phyloP scores from a whole-genome alignment of 805 yeast genomes.

The Candida boidinii region DNA sequence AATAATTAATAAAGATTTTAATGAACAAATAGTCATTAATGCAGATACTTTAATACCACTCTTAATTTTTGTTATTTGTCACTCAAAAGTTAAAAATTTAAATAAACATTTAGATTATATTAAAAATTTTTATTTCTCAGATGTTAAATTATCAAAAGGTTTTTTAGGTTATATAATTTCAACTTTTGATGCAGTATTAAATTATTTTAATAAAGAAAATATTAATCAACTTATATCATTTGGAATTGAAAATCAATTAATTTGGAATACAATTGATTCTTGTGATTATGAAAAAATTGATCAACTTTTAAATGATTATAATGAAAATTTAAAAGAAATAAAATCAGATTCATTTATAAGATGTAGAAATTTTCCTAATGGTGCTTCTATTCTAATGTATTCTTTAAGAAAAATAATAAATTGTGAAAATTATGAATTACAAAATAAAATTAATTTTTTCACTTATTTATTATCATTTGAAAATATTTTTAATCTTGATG shows the following conservation, averaged over 20 bases:
- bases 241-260: conserved; percentile 39
- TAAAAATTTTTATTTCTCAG: conserved; percentile 42
- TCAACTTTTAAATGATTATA: conserved; percentile 8
- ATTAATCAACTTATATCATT: conserved; percentile 26
- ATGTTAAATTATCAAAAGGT: conserved; percentile 44
- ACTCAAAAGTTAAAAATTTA: conserved; percentile 49
- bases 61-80: conserved; percentile 60
- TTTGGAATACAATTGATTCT: conserved; percentile 43
- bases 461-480: conserved; percentile 35
- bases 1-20: conserved; percentile 1
- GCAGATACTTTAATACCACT: conserved; percentile 79
- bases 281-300: conserved; percentile 6
- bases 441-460: conserved; percentile 37
- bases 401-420: too few species aligned
- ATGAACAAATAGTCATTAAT: conserved; percentile 35
- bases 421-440: too few species aligned
- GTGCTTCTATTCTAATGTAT: conserved; percentile 64
- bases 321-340: conserved; percentile 5
- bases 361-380: conserved; percentile 39
- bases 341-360: conserved; percentile 19
- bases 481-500: conserved; percentile 52
- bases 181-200: conserved; percentile 75
- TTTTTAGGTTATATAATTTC: conserved; percentile 69
- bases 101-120: conserved; percentile 62
- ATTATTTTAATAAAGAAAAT: conserved; percentile 42